Percentiles rank a stretch among this genome's conserved stretches.
phyloP scores from a whole-genome alignment of 495 filamentous ascomycete species.

The Apiosordaria backusii region DNA sequence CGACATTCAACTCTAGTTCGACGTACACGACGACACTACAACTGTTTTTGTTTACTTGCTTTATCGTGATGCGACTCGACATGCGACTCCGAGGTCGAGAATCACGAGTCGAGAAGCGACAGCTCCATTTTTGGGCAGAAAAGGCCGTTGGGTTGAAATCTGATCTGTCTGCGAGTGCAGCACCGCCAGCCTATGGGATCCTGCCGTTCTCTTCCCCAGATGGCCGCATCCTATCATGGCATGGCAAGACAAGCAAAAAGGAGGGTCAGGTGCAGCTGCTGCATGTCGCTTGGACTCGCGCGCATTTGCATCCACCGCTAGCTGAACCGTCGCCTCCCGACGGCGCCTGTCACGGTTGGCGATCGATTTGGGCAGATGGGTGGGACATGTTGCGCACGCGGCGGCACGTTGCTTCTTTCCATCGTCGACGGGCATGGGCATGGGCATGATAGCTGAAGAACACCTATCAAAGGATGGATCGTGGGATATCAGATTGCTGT shows the following conservation, averaged over 20 bases:
- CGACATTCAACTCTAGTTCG: slow-evolving; percentile 17
- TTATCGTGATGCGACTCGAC: too few species aligned
- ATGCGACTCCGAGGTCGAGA: not conserved
- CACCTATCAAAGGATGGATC: not conserved
- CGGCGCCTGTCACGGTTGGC: slow-evolving; percentile 8
- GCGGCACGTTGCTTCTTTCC: not conserved
- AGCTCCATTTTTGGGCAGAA: slow-evolving; percentile 1
- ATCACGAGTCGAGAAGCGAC: not conserved
- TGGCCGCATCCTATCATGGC: slow-evolving; percentile 29
- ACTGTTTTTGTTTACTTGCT: slow-evolving; percentile 2
- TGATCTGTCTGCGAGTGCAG: slow-evolving; percentile 1
- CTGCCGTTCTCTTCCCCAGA: slow-evolving; percentile 25
- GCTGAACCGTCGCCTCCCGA: slow-evolving; percentile 13
- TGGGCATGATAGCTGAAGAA: not conserved
- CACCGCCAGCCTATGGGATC: not conserved
- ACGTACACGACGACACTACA: not conserved
- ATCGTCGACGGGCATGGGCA: too few species aligned
- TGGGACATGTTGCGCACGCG: not conserved
- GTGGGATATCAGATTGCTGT: not conserved
- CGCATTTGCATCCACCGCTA: slow-evolving; percentile 31
- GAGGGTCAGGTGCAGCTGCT: slow-evolving; percentile 40
- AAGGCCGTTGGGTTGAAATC: slow-evolving; percentile 15
- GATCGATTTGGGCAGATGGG: not conserved
- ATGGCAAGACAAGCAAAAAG: slow-evolving; percentile 19
- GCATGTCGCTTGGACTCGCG: slow-evolving; percentile 29